Conservation (phyloP, 2,329 filamentous ascomycete genomes). For the Exophiala mesophila region DNA sequence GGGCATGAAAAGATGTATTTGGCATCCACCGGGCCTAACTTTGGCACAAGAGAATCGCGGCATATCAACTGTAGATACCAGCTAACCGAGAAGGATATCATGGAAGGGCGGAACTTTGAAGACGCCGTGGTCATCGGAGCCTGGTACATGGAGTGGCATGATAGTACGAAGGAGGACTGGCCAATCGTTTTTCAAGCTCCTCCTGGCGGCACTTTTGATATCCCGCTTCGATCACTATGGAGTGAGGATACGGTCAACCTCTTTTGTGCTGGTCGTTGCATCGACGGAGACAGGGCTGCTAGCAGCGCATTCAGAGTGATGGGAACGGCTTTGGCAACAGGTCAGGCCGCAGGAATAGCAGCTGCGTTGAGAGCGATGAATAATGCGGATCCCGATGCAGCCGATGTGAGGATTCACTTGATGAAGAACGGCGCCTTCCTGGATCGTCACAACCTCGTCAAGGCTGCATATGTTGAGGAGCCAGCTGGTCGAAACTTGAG, state of each 20-base stretch:
- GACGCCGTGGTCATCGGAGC: slow-evolving; percentile 8
- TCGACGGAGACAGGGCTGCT: slow-evolving; percentile 8
- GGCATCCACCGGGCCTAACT: slow-evolving; percentile 11
- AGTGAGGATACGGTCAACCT: slow-evolving; percentile 8
- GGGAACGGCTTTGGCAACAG: slow-evolving; percentile 10
- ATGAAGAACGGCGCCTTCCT: slow-evolving; percentile 6
- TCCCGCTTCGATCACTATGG: slow-evolving; percentile 6
- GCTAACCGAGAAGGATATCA: slow-evolving; percentile 9
- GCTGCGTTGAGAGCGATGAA: background rate
- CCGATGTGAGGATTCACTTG: background rate
- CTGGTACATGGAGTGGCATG: slow-evolving; percentile 12
- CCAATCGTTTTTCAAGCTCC: background rate
- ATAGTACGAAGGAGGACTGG: slow-evolving; percentile 7
- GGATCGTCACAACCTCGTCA: slow-evolving; percentile 4
- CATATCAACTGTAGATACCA: slow-evolving; percentile 10
- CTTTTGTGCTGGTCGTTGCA: slow-evolving; percentile 9
- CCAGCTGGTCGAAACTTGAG: slow-evolving; percentile 4
- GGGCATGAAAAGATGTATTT: slow-evolving; percentile 15
- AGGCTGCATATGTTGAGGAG: slow-evolving; percentile 6
- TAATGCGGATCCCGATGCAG: background rate
- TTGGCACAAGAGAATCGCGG: slow-evolving; percentile 12
- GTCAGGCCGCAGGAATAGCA: slow-evolving; percentile 7
- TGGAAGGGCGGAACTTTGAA: slow-evolving; percentile 2
- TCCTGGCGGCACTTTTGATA: slow-evolving; percentile 7
- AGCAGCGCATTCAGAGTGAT: slow-evolving; percentile 10